Base-by-base conservation (phyloP, 129 eudicot genomes). In the Smallanthus sonchifolius region DNA sequence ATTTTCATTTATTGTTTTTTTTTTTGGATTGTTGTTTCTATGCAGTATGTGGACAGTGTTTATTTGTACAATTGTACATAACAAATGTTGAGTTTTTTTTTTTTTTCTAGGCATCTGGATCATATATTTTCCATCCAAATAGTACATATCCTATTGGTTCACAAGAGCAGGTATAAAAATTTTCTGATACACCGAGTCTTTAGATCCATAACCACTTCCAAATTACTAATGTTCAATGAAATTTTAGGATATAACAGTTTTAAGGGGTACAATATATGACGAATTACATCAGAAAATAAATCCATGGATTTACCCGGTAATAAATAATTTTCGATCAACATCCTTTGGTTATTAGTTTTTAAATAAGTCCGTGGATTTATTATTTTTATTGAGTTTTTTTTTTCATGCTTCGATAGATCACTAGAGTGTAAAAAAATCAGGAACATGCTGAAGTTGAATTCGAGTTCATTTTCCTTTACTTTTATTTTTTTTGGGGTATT, bases 221-320 rank as follows among this genome's bases (percentile, higher is more conserved):
- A n/a, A n/a, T n/a, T n/a, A n/a, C 88, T 52, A 28, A 11, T 51
- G 65, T 71, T 75, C 51, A 19, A 8, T 72, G 24, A 49, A 65
- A 63, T 80, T 70, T 35, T 86, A 94, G 98, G 75, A 79, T 80
- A 64, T 89, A 15, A 84, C 79, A 65, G 87, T 91, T 77, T 75
- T 95, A 36, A 80, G 81, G 36, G 99, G 97, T 44, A 81, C 91
- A 28, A 77, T 95, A 45, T 84, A 77, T 69, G 99, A 95, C 52
- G 99, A 95, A 87, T 92, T 91, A 67, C 99, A 91, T 79, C 94
- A 95, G 85, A 84, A 75, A 74, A 86, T 95, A 64, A 88, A 78
- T 84, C 80, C 99, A 43, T 95, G 97, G 97, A 84, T 95, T 83
- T 86, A 91, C 86, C 99, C 91, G 99, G 99, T 95, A 8, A 72